These are phyloP conservation scores for Berkeleyomyces basicola DNA, from an alignment of 2,329 filamentous ascomycete genomes.

Conservation along the genomic window DNA sequence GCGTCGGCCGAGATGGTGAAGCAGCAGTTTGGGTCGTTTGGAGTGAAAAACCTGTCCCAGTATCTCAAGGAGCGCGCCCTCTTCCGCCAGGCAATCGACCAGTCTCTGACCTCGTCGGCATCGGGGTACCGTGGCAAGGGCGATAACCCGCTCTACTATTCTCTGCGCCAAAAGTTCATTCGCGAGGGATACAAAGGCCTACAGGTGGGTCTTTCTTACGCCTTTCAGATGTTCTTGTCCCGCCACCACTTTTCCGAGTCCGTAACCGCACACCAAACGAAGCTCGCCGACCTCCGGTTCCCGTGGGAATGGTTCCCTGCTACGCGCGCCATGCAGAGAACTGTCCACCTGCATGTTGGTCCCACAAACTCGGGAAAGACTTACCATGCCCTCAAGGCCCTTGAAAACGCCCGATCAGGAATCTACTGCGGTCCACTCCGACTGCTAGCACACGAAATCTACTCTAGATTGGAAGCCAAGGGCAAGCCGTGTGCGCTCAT, in stretches of 20 bases:
- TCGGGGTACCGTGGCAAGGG: slow-evolving; percentile 20
- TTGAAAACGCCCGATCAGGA: slow-evolving; percentile 59
- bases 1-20: slow-evolving; percentile 12
- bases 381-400: slow-evolving; percentile 73
- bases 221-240: slow-evolving; percentile 50
- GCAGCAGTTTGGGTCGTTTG: slow-evolving; percentile 14
- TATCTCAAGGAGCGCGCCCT: slow-evolving; percentile 28
- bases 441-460: slow-evolving; percentile 87
- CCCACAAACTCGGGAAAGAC: slow-evolving; percentile 98
- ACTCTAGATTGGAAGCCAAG: slow-evolving; percentile 64
- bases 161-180: slow-evolving; percentile 44
- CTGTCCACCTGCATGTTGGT: slow-evolving; percentile 81
- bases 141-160: slow-evolving; percentile 39
- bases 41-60: slow-evolving; percentile 21
- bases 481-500: slow-evolving; percentile 63
- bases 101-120: slow-evolving; percentile 29
- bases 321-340: slow-evolving; percentile 64
- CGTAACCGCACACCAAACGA: slow-evolving; percentile 41
- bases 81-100: slow-evolving; percentile 30
- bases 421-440: slow-evolving; percentile 85
- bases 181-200: slow-evolving; percentile 34
- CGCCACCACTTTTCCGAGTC: slow-evolving; percentile 38
- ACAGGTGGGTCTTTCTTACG: slow-evolving; percentile 42
- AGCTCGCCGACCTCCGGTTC: slow-evolving; percentile 67
- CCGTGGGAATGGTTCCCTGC: slow-evolving; percentile 86